A percentile compares a stretch with the other conserved stretches of the same genome.
Conservation (phyloP, 495 filamentous ascomycete genomes). For the Penicillium subrubescens region DNA sequence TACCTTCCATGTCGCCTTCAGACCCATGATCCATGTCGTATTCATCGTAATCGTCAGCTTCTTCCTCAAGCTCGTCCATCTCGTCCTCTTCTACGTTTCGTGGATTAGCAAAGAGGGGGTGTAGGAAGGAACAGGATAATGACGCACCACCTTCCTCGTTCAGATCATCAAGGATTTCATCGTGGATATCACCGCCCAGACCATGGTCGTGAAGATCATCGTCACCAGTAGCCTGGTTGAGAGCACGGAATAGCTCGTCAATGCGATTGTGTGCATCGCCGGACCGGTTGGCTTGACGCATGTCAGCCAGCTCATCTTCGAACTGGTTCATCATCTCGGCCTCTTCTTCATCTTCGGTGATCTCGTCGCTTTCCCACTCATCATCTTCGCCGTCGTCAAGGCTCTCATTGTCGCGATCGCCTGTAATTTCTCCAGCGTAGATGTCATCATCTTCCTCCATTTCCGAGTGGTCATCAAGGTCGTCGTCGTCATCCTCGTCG, state of each 20-base stretch:
- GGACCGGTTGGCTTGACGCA: conserved; percentile 62
- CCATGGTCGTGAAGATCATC: conserved; percentile 40
- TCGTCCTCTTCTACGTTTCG: conserved; percentile 39
- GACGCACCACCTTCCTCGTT: conserved; percentile 71
- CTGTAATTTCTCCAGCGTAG: conserved; percentile 57
- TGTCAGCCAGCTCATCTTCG: conserved; percentile 57
- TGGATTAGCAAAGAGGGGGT: neutral
- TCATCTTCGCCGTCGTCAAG: conserved; percentile 58
- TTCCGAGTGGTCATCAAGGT: conserved; percentile 47
- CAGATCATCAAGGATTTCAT: conserved; percentile 64
- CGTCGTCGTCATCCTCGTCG: conserved; percentile 64
- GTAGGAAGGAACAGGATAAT: neutral
- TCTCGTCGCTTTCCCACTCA: conserved; percentile 62
- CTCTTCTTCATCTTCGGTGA: conserved; percentile 58
- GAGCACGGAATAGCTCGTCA: conserved; percentile 45
- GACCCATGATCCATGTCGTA: conserved; percentile 42
- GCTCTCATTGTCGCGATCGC: conserved; percentile 67
- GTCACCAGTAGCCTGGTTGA: conserved; percentile 43
- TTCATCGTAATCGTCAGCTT: conserved; percentile 53
- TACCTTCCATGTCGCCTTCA: conserved; percentile 48
- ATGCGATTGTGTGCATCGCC: conserved; percentile 60
- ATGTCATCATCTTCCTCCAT: conserved; percentile 55
- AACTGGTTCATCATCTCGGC: conserved; percentile 53
- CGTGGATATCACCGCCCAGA: conserved; percentile 44
- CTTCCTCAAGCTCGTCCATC: conserved; percentile 51